phyloP scores from a whole-genome alignment of 257 asterid species.

The Nicotiana otophora region DNA sequence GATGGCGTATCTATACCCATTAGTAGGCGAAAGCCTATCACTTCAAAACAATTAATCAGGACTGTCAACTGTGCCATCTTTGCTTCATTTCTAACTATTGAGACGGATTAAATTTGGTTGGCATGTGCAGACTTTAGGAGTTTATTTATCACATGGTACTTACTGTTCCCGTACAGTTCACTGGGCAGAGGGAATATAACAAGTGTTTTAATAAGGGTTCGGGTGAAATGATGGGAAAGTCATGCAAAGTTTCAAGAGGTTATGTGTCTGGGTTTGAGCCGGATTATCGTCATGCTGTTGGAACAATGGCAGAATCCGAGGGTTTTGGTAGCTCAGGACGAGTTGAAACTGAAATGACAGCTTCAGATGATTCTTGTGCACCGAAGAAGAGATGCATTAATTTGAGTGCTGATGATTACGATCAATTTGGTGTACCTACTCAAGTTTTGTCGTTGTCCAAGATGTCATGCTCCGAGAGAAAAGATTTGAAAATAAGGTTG shows the following conservation, averaged over 20 bases:
- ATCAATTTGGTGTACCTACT: conserved; percentile 48
- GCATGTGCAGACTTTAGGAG: conserved; percentile 34
- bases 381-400: conserved; percentile 27
- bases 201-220: conserved; percentile 23
- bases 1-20: too few relatives aligned
- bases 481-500: conserved; percentile 47
- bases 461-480: conserved; percentile 56
- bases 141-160: conserved; percentile 45
- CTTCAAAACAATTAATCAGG: too few relatives aligned
- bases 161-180: conserved; percentile 47
- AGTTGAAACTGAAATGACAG: conserved; percentile 34
- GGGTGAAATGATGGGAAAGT: conserved; percentile 53
- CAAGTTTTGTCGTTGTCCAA: conserved; percentile 43
- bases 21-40: too few relatives aligned
- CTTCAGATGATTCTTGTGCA: conserved; percentile 30
- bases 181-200: conserved; percentile 40
- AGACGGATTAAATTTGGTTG: conserved; percentile 12
- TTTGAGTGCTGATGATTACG: conserved; percentile 35
- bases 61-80: too few relatives aligned
- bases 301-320: conserved; percentile 61
- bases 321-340: conserved; percentile 51
- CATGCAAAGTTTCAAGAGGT: conserved; percentile 55
- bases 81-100: too few relatives aligned
- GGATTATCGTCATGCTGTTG: conserved; percentile 54
- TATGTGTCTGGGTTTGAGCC: conserved; percentile 52